Conservation (phyloP, 2,329 filamentous ascomycete genomes). For the Trichoderma atrobrunneum region DNA sequence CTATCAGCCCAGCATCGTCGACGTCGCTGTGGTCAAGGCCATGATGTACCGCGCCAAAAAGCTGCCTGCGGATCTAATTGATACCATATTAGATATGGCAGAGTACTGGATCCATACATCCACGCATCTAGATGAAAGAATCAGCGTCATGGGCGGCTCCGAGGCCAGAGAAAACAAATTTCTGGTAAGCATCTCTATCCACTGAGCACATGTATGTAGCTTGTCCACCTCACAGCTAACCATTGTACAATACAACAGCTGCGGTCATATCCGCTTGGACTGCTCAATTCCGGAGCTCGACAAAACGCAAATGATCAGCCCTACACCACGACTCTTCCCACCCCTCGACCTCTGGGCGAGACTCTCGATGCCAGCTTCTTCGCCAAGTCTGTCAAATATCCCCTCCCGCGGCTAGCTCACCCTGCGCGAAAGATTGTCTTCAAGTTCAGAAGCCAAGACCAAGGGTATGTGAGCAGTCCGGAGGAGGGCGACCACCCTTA, state of each 20-base stretch:
- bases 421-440: slow-evolving; percentile 63
- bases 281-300: slow-evolving; percentile 30
- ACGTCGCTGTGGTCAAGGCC: slow-evolving; percentile 49
- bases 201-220: not conserved
- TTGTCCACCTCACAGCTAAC: not conserved
- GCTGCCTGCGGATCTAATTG: slow-evolving; percentile 55
- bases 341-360: slow-evolving; percentile 27
- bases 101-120: slow-evolving; percentile 60
- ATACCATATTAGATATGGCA: slow-evolving; percentile 56
- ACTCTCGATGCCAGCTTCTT: slow-evolving; percentile 33
- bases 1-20: slow-evolving; percentile 41
- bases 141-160: slow-evolving; percentile 21
- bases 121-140: slow-evolving; percentile 34
- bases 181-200: slow-evolving; percentile 28
- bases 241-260: slow-evolving; percentile 26
- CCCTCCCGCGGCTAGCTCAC: slow-evolving; percentile 40
- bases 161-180: slow-evolving; percentile 33
- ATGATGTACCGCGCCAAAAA: slow-evolving; percentile 43
- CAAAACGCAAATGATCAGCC: slow-evolving; percentile 22
- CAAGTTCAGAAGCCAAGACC: slow-evolving; percentile 54
- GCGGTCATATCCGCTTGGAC: slow-evolving; percentile 39
- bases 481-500: not conserved
- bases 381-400: slow-evolving; percentile 36
- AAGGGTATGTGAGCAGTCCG: slow-evolving; percentile 49
- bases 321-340: slow-evolving; percentile 32